Evolutionary conservation across 306 rosid species (phyloP), one percentile per base, ranked within the genome.

Genomic region (Rosa persica): DNA sequence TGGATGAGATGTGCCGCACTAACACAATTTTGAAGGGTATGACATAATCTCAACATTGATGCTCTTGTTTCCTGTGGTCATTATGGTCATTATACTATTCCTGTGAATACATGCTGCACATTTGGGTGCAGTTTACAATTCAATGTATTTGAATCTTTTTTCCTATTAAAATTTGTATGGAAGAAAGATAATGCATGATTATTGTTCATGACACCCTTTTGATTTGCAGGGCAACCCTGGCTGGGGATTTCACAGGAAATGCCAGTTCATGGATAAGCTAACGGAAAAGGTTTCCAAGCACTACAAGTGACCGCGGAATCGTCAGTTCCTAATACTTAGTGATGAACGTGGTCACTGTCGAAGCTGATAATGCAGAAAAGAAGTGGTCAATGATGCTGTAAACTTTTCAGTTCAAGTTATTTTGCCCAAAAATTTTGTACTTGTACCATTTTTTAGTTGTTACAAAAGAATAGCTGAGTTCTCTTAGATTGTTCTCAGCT

Each of bases 211-310:
- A 43, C 40, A 13, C 49, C 22, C 8, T 75, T 9, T 66, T 61
- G 30, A 44, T 81, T 65, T 85, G 89, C 90, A 93, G 98, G 93
- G 96, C 87, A 95, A 95, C 84, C 92, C 98, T 39, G 93, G 98
- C 19, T 92, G 98, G 98, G 97, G 93, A 83, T 92, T 88, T 80
- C 88, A 90, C 89, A 87, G 77, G 90, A 94, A 92, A 85, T 93
- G 92, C 78, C 93, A 89, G 81, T 89, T 90, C 89, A 92, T 94
- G 97, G 95, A 94, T 73, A 90, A 89, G 81, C 87, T 94, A 22
- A 94, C 88, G 66, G 20, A 76, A 76, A 87, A 86, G 81, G 89
- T 89, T 77, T 89, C 95, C 68, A 88, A 88, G 85, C 95, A 82
- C 58, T 85, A 88, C 89, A 85, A 85, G 74, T 94, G 82, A 87